These are phyloP conservation scores for Aspergillus biplanus DNA, from an alignment of 495 filamentous ascomycete genomes.

Conservation along the genomic window DNA sequence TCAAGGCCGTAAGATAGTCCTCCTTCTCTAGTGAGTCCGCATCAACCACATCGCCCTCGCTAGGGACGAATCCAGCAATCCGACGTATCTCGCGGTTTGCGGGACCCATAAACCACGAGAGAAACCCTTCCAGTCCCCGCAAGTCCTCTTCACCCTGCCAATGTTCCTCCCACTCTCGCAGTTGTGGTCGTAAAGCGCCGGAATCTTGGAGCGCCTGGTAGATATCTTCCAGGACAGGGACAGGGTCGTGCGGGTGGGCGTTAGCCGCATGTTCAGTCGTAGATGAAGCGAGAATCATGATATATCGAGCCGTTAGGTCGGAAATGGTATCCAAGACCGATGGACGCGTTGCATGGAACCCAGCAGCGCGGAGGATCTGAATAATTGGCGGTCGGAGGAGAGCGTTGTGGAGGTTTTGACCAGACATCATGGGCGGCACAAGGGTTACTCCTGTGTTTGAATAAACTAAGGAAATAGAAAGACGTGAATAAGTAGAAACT, in stretches of 20 bases:
- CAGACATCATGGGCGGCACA: conserved; percentile 37
- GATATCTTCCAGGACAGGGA: conserved; percentile 71
- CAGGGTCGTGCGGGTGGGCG: conserved; percentile 52
- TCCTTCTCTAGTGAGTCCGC: conserved; percentile 57
- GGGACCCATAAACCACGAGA: conserved; percentile 72
- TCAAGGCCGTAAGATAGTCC: conserved; percentile 78
- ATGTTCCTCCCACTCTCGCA: conserved; percentile 59
- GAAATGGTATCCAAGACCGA: conserved; percentile 78
- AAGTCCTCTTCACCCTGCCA: conserved; percentile 70
- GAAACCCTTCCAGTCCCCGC: conserved; percentile 70
- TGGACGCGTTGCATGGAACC: conserved; percentile 75
- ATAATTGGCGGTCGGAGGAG: conserved; percentile 81
- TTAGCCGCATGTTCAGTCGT: conserved; percentile 64
- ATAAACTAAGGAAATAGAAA: conserved; percentile 4
- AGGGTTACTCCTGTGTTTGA: neutral
- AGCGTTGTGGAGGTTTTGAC: conserved; percentile 64
- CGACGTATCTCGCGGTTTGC: conserved; percentile 73
- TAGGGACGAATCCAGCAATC: conserved; percentile 59
- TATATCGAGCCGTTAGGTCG: conserved; percentile 74
- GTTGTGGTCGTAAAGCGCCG: conserved; percentile 68
- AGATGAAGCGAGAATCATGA: conserved; percentile 66
- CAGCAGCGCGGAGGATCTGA: conserved; percentile 83
- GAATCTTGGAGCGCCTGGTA: conserved; percentile 79
- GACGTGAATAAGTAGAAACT: neutral
- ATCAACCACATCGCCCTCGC: conserved; percentile 49